Percentiles rank a stretch among this genome's conserved stretches.
phyloP scores from a whole-genome alignment of 179 eudicot genomes.

The Gypsophila paniculata region DNA sequence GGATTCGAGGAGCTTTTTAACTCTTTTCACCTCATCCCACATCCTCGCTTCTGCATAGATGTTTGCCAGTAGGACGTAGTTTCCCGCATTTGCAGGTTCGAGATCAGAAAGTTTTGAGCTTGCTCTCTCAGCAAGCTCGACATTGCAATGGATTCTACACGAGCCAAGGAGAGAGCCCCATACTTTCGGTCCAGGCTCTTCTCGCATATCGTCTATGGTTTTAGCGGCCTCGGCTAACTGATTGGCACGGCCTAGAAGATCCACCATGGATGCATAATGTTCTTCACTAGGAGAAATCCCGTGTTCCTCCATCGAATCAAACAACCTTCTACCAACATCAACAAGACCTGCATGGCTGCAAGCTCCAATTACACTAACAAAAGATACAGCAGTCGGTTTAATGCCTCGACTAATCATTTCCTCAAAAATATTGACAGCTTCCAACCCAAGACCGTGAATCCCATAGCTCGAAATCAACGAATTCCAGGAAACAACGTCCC shows the following conservation, averaged over 20 bases:
- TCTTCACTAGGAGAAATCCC: slow-evolving; percentile 46
- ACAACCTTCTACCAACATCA: slow-evolving; percentile 45
- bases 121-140: slow-evolving; percentile 64
- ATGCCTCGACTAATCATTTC: slow-evolving; percentile 57
- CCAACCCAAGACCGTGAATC: slow-evolving; percentile 64
- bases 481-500: slow-evolving; percentile 75
- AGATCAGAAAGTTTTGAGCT: slow-evolving; percentile 45
- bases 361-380: slow-evolving; percentile 59
- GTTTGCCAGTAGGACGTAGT: slow-evolving; percentile 58
- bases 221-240: slow-evolving; percentile 51
- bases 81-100: slow-evolving; percentile 68
- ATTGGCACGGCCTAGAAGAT: slow-evolving; percentile 65
- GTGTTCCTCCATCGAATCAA: slow-evolving; percentile 47
- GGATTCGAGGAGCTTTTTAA: slow-evolving; percentile 44
- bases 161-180: slow-evolving; percentile 75
- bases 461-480: slow-evolving; percentile 72
- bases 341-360: slow-evolving; percentile 71
- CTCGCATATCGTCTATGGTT: slow-evolving; percentile 42
- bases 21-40: slow-evolving; percentile 60
- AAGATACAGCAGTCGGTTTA: slow-evolving; percentile 48
- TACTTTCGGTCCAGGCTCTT: slow-evolving; percentile 56
- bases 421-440: slow-evolving; percentile 53
- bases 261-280: slow-evolving; percentile 67
- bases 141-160: slow-evolving; percentile 64
- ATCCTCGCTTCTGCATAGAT: slow-evolving; percentile 55